phyloP scores from a whole-genome alignment of 352 stramenopile genomes.

The Lagenidium sp. region DNA sequence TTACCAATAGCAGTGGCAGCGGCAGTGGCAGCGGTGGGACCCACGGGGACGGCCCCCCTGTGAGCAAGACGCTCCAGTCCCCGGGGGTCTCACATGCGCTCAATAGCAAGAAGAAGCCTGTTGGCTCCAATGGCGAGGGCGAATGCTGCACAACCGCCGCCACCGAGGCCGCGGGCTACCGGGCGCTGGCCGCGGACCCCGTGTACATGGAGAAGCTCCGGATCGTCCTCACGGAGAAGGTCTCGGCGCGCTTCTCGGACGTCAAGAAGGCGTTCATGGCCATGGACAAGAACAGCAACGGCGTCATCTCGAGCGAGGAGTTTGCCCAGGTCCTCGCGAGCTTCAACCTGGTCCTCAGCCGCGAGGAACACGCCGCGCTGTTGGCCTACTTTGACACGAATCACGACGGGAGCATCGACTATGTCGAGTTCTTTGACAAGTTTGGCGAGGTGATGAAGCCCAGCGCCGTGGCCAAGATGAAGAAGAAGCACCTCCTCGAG shows the following conservation, averaged over 20 bases:
- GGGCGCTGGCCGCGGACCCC: constrained; percentile 13
- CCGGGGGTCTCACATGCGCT: constrained; percentile 31
- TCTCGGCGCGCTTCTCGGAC: constrained; percentile 28
- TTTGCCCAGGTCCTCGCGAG: constrained; percentile 43
- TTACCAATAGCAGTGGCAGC: no score
- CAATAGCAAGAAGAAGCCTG: constrained; percentile 12
- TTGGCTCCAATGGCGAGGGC: constrained; percentile 7
- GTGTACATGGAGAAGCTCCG: constrained; percentile 50
- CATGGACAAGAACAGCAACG: constrained; percentile 33
- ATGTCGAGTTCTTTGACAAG: constrained; percentile 45
- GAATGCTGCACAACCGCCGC: constrained; percentile 1
- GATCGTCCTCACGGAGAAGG: constrained; percentile 47
- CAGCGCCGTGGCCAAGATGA: constrained; percentile 4
- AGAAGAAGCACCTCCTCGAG: constrained; percentile 30
- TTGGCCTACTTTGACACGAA: constrained; percentile 26
- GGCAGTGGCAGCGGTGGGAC: neutral
- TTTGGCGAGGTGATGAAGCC: constrained; percentile 48
- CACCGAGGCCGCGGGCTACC: neutral
- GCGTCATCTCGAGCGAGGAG: constrained; percentile 25
- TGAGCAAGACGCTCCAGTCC: constrained; percentile 44
- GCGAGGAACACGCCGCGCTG: constrained; percentile 26
- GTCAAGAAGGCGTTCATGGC: constrained; percentile 36
- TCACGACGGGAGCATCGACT: constrained; percentile 36
- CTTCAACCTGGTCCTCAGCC: constrained; percentile 31
- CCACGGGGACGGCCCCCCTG: constrained; percentile 1